Conservation (phyloP, 495 filamentous ascomycete genomes). For the Aspergillus mulundensis region DNA sequence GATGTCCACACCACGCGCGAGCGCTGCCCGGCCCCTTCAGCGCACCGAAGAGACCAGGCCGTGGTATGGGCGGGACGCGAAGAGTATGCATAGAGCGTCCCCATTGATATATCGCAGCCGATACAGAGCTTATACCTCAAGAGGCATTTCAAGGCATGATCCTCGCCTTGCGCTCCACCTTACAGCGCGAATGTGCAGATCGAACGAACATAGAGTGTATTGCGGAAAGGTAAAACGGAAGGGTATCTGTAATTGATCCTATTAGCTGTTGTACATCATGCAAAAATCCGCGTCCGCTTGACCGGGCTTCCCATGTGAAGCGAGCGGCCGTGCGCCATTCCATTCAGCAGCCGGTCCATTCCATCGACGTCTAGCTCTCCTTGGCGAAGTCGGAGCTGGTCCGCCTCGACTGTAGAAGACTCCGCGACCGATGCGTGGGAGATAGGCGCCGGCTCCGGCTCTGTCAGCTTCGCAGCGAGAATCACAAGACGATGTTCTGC, state of each 20-base stretch:
- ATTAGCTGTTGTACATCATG: conserved; percentile 21
- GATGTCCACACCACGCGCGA: conserved; percentile 11
- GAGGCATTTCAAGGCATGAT: conserved; percentile 52
- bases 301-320: conserved; percentile 37
- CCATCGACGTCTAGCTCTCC: conserved; percentile 50
- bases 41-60: neutral
- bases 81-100: neutral
- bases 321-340: conserved; percentile 37
- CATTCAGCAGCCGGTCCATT: conserved; percentile 48
- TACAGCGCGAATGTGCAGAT: conserved; percentile 40
- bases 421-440: conserved; percentile 16
- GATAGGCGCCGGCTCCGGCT: conserved; percentile 21
- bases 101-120: conserved; percentile 52
- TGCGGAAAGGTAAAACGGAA: neutral
- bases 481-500: conserved; percentile 62
- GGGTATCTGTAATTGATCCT: conserved; percentile 24
- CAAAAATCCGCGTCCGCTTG: conserved; percentile 41
- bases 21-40: conserved; percentile 1
- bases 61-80: conserved; percentile 11
- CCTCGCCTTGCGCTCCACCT: conserved; percentile 58
- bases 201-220: neutral
- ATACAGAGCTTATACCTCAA: conserved; percentile 55
- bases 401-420: conserved; percentile 25
- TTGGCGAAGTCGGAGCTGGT: conserved; percentile 41
- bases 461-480: conserved; percentile 41